Percentiles rank a stretch among this genome's conserved stretches.
These are phyloP conservation scores for Torulaspora microellipsoides DNA, from an alignment of 805 yeast genomes.

Conservation along the genomic window DNA sequence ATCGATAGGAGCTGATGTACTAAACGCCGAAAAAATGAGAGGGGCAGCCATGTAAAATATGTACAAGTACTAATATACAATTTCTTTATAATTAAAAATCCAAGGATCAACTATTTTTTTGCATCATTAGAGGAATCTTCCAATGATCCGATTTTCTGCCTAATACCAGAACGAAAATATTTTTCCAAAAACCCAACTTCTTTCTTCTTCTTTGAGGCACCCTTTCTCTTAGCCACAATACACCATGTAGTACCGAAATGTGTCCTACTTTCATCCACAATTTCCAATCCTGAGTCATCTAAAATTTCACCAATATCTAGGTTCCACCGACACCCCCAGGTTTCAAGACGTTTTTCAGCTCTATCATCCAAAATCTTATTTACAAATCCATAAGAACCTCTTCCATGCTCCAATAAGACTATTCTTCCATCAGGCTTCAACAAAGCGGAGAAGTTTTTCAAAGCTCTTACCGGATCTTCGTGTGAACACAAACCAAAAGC, in stretches of 20 bases:
- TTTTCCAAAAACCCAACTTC: constrained; percentile 50
- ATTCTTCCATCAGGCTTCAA: constrained; percentile 89
- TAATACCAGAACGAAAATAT: constrained; percentile 40
- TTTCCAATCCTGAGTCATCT: constrained; percentile 76
- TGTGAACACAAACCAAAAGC: constrained; percentile 96
- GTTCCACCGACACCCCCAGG: constrained; percentile 99
- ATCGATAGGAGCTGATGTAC: constrained; percentile 64
- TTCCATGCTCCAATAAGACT: constrained; percentile 85
- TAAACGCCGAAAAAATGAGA: constrained; percentile 70
- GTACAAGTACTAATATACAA: background rate
- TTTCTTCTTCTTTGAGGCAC: constrained; percentile 46
- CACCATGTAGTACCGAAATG: constrained; percentile 95
- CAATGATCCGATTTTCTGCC: constrained; percentile 21
- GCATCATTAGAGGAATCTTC: constrained; percentile 8
- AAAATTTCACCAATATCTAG: constrained; percentile 85
- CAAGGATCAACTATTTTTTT: constrained; percentile 5
- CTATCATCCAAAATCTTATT: constrained; percentile 77
- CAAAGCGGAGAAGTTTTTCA: constrained; percentile 64
- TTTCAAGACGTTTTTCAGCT: constrained; percentile 75
- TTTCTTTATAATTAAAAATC: background rate
- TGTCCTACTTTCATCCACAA: constrained; percentile 71
- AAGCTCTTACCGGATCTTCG: constrained; percentile 81
- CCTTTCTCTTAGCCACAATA: constrained; percentile 69
- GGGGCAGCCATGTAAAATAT: constrained; percentile 36
- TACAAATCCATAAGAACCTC: constrained; percentile 73